Base-by-base conservation (phyloP, 352 stramenopile genomes). In the Pythium volutum region DNA sequence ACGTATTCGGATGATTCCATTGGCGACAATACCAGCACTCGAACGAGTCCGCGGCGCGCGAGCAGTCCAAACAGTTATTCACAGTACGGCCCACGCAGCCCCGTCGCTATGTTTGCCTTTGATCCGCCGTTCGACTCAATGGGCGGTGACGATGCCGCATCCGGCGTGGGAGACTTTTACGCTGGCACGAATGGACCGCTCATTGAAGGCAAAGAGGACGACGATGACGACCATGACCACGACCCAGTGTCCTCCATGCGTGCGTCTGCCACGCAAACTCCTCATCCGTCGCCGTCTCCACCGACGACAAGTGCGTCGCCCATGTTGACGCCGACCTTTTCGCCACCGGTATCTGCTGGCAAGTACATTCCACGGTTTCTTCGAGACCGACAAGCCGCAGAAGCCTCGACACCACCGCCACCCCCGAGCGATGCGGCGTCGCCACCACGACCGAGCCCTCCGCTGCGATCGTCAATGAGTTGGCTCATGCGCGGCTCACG, bases 361-460 rank as follows among this genome's bases (percentile, higher is more conserved):
- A 89, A 85, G 43, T 91, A 88, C 26, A 77, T 93, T 26, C 84
- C 84, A 57, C 76, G 77, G 16, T 91, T 88, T 72, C 64, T 89
- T 46, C 79, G 83, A 20, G 87, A 92, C 43, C 81, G 81, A 16
- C 75, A 76, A 36, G 77, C 74, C 42, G 77, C 77, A 18, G 70
- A 73, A 31, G 60, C 74, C 2, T 73, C 69, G 1, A 74, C 70
- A 6, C 77, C 78, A 9, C 74, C 74, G 9, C 76, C 78, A 9
- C 72, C 74, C 20, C 68, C 54, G 22, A 47, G 53, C 31, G 64
- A 69, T 43, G 33, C 57, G 20, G 76, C 73, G 33, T 70, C 79
- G 26, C 67, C 79, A 0, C 66, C 69, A 18, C 71, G 79, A n/a
- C 62, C 74, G 15, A 63, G 65, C n/a, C 73, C 75, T 2, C 73